Conservation (phyloP, 768 basidiomycete species). For the Tylopilus sp. region DNA sequence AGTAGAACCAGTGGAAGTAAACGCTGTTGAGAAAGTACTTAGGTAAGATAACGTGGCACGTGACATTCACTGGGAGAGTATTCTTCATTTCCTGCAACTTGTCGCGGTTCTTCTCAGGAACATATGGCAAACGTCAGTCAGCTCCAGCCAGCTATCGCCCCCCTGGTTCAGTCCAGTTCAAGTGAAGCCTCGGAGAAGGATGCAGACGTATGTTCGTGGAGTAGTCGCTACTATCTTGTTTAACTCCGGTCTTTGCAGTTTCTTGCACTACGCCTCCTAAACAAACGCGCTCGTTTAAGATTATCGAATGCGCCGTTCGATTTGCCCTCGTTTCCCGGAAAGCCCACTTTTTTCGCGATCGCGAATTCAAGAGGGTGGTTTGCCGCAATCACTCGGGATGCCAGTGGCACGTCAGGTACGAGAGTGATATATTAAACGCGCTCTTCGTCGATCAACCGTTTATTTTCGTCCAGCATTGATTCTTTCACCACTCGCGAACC, state of each 20-base stretch:
- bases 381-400: slow-evolving; percentile 49
- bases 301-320: slow-evolving; percentile 53
- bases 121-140: slow-evolving; percentile 33
- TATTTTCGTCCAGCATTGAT: slow-evolving; percentile 46
- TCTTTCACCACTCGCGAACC: slow-evolving; percentile 55
- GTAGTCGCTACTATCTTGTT: background rate
- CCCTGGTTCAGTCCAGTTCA: slow-evolving; percentile 25
- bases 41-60: too few species aligned
- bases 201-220: slow-evolving; percentile 24
- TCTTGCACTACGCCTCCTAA: slow-evolving; percentile 38
- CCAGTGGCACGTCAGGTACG: slow-evolving; percentile 38
- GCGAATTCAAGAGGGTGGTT: slow-evolving; percentile 68
- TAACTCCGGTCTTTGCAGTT: slow-evolving; percentile 30
- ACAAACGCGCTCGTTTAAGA: slow-evolving; percentile 62
- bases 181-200: slow-evolving; percentile 28
- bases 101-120: background rate
- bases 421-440: background rate
- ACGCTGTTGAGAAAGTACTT: too few species aligned
- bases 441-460: background rate
- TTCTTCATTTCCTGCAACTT: background rate
- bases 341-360: slow-evolving; percentile 54
- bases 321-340: slow-evolving; percentile 38
- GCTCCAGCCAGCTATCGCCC: slow-evolving; percentile 21
- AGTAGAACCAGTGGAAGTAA: too few species aligned
- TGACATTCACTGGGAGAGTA: background rate